These are phyloP conservation scores for Leccinum glutinopallens DNA, from an alignment of 1,284 basidiomycete species.

Conservation along the genomic window DNA sequence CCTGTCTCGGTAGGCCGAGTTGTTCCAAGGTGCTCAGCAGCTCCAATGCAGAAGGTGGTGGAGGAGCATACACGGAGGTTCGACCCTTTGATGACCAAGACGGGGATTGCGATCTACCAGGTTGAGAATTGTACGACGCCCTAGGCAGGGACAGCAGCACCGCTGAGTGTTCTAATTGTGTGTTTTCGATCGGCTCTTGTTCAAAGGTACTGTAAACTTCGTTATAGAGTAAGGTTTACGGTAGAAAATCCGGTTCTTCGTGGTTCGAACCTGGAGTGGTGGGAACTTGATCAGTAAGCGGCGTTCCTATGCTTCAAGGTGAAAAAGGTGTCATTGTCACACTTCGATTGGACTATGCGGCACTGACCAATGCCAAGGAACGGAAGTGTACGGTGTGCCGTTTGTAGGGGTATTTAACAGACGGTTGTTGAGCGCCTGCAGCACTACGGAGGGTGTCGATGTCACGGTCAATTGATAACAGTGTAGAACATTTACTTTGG, in stretches of 20 bases:
- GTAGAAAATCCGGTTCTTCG: slow-evolving; percentile 24
- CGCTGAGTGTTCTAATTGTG: background rate
- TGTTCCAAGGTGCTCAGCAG: slow-evolving; percentile 56
- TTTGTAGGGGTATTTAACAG: background rate
- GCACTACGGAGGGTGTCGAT: slow-evolving; percentile 9
- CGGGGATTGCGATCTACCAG: slow-evolving; percentile 11
- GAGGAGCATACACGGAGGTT: slow-evolving; percentile 44
- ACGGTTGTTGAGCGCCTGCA: background rate
- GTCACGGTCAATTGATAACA: background rate
- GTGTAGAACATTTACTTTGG: slow-evolving; percentile 13
- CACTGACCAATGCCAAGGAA: slow-evolving; percentile 19
- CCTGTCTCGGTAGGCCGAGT: slow-evolving; percentile 56
- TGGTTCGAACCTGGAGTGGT: slow-evolving; percentile 1
- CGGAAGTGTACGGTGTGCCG: slow-evolving; percentile 1
- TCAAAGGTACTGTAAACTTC: slow-evolving; percentile 21
- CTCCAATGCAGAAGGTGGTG: slow-evolving; percentile 58
- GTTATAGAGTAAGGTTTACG: slow-evolving; percentile 17
- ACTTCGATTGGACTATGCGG: background rate
- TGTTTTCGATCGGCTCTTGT: slow-evolving; percentile 12
- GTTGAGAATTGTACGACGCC: slow-evolving; percentile 28
- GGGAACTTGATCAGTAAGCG: background rate
- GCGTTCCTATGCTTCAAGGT: slow-evolving; percentile 10
- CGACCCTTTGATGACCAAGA: slow-evolving; percentile 5
- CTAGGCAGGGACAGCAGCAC: slow-evolving; percentile 2
- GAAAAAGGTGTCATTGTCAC: slow-evolving; percentile 10